phyloP scores from a whole-genome alignment of 192 early-diverging fungal genomes.

The Coemansia sp. region DNA sequence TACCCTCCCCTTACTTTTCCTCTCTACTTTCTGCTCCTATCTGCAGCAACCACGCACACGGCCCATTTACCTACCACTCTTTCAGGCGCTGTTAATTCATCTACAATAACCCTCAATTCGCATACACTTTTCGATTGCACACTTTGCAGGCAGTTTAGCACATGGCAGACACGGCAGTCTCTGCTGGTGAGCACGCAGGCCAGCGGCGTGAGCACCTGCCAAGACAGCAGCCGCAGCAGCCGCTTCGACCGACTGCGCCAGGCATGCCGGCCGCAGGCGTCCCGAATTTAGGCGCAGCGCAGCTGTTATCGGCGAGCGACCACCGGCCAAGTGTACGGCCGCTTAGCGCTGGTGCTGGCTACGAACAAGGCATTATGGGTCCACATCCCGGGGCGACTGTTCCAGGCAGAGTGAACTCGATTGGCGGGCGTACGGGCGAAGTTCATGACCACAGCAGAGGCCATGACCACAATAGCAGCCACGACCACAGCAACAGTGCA shows the following conservation, averaged over 20 bases:
- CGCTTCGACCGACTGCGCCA: conserved; percentile 25
- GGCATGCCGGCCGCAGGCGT: not conserved
- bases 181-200: conserved; percentile 25
- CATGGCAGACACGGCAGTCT: conserved; percentile 45
- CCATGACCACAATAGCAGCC: not conserved
- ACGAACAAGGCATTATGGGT: conserved; percentile 22
- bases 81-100: not conserved
- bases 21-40: conserved; percentile 1
- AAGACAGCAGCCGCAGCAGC: conserved; percentile 49
- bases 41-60: not conserved
- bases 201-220: conserved; percentile 48
- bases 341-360: conserved; percentile 5
- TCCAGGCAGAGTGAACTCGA: conserved; percentile 19
- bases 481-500: conserved; percentile 14
- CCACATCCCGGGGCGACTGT: conserved; percentile 30
- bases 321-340: not conserved
- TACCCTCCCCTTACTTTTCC: not conserved
- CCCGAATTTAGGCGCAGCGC: not conserved
- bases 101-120: not conserved
- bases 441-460: conserved; percentile 15
- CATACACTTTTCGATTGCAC: not conserved
- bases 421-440: conserved; percentile 11
- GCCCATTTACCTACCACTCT: not conserved
- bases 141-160: not conserved
- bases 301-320: conserved; percentile 2